Conservation (phyloP, 495 filamentous ascomycete species). For the Penicillium malachiteum region DNA sequence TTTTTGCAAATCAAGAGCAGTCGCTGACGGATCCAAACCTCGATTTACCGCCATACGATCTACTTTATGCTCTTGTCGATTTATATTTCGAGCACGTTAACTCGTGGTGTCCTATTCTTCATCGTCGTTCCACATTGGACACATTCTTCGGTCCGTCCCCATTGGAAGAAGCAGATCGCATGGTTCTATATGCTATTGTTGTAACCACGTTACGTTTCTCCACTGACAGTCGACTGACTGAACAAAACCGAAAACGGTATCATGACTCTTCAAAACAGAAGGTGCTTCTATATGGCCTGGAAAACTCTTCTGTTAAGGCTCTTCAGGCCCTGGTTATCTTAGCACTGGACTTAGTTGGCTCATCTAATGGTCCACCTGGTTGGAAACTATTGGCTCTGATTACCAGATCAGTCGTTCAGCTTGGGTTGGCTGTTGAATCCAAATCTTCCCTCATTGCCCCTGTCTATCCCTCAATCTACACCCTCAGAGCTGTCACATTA, state of each 20-base stretch:
- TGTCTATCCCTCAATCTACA: constrained; percentile 78
- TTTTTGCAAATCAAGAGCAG: constrained; percentile 44
- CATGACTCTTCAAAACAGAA: constrained; percentile 80
- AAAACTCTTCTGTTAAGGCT: constrained; percentile 84
- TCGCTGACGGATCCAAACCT: constrained; percentile 58
- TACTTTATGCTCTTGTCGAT: constrained; percentile 77
- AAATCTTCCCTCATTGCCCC: constrained; percentile 73
- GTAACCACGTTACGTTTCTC: constrained; percentile 83
- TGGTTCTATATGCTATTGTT: constrained; percentile 82
- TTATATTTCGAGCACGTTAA: constrained; percentile 91
- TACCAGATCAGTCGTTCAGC: constrained; percentile 78
- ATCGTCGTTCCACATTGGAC: constrained; percentile 75
- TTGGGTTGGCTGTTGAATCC: constrained; percentile 77
- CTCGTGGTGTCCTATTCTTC: constrained; percentile 86
- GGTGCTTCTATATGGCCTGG: constrained; percentile 78
- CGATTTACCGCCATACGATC: constrained; percentile 80
- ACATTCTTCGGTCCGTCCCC: constrained; percentile 75
- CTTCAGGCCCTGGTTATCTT: constrained; percentile 83
- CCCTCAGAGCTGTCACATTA: constrained; percentile 74
- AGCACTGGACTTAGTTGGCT: constrained; percentile 73
- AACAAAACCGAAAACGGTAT: constrained; percentile 67
- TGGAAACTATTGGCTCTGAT: constrained; percentile 90
- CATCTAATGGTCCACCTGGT: constrained; percentile 78
- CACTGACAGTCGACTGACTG: constrained; percentile 67
- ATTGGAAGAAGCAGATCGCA: constrained; percentile 75